Conservation (phyloP, 768 basidiomycete genomes). For the Cantharellus cinnabarinus region DNA sequence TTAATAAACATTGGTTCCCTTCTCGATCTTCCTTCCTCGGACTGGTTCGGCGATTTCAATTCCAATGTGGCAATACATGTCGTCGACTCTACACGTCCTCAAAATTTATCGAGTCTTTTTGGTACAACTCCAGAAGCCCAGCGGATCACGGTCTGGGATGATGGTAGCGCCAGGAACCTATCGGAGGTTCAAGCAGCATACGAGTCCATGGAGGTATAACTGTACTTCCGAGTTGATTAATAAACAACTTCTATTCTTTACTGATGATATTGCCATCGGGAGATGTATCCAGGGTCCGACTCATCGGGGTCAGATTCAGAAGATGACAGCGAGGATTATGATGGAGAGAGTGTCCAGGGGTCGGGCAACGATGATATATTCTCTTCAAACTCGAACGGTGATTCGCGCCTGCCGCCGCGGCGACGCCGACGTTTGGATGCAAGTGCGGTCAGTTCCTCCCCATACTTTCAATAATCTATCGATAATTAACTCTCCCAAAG, state of each 20-base stretch:
- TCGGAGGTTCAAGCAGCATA: constrained; percentile 58
- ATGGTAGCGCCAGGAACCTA: constrained; percentile 56
- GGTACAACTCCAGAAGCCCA: constrained; percentile 34
- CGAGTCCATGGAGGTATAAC: constrained; percentile 58
- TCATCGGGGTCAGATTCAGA: constrained; percentile 23
- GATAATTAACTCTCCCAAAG: not conserved
- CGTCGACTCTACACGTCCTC: constrained; percentile 83
- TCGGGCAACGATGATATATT: constrained; percentile 11
- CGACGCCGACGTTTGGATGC: no score
- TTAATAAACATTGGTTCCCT: constrained; percentile 84
- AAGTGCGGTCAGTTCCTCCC: no score
- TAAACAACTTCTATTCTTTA: not conserved
- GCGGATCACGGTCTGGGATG: constrained; percentile 80
- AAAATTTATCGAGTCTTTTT: constrained; percentile 76
- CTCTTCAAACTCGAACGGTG: no score
- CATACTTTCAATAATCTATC: no score
- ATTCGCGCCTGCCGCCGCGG: no score
- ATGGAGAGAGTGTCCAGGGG: constrained; percentile 18
- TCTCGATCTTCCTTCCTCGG: constrained; percentile 52
- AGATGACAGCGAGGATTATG: constrained; percentile 27
- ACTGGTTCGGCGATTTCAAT: constrained; percentile 59
- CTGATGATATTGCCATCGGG: constrained; percentile 2
- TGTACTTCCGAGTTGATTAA: not conserved
- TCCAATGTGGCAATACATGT: constrained; percentile 59
- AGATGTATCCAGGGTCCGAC: constrained; percentile 66